These are phyloP conservation scores for Hydnomerulius pinastri DNA, from an alignment of 768 basidiomycete genomes.

Conservation along the genomic window DNA sequence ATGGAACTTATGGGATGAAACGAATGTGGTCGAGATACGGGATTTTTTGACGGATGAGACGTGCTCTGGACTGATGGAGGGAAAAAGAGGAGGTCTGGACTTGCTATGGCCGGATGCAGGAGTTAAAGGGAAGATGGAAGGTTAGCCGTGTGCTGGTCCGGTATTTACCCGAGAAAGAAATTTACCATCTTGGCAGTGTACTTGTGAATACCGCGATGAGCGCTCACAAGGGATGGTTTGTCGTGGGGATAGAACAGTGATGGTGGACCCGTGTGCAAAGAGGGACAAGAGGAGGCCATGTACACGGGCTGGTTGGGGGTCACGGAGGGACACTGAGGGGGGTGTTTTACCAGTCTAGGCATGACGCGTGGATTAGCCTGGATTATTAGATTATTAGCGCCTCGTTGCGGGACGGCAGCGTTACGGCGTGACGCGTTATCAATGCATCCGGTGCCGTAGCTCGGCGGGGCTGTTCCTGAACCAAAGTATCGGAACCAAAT, in stretches of 20 bases:
- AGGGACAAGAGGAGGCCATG: neutral
- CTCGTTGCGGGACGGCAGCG: constrained; percentile 16
- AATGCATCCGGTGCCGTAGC: constrained; percentile 36
- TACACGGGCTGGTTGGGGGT: too few relatives aligned
- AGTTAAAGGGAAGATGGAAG: constrained; percentile 7
- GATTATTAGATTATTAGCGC: neutral
- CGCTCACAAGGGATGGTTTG: neutral
- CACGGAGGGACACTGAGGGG: too few relatives aligned
- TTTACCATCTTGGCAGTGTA: neutral
- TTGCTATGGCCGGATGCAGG: neutral
- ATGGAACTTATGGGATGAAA: neutral
- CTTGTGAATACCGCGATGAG: neutral
- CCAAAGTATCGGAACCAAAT: constrained; percentile 20
- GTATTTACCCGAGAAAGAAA: neutral
- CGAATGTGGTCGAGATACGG: neutral
- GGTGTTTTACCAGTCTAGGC: too few relatives aligned
- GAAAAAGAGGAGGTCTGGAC: constrained; percentile 1
- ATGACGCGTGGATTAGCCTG: too few relatives aligned
- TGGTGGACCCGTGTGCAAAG: neutral
- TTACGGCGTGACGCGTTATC: constrained; percentile 22
- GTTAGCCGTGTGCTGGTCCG: neutral
- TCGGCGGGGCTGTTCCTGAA: constrained; percentile 37
- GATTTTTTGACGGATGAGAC: neutral
- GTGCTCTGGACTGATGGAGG: constrained; percentile 4
- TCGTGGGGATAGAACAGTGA: too few relatives aligned